These are phyloP conservation scores for Jackrogersella multiformis DNA, from an alignment of 495 filamentous ascomycete species.

Conservation along the genomic window DNA sequence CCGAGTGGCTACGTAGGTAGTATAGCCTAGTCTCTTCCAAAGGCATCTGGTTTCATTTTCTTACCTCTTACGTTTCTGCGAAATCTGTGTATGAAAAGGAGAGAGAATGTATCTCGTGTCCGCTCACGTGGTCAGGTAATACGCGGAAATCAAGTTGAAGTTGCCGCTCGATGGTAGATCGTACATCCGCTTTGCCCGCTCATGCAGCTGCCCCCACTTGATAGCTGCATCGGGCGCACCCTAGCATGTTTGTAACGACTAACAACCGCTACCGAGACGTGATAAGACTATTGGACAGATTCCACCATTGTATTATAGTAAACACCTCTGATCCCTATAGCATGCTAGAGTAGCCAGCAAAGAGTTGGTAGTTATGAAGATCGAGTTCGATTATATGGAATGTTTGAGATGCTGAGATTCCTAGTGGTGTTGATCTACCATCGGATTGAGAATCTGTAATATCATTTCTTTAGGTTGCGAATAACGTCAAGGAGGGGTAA, in stretches of 20 bases:
- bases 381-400: background rate
- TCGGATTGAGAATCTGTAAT: background rate
- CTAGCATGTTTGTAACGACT: background rate
- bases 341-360: too few species aligned
- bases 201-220: constrained; percentile 13
- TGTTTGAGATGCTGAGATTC: background rate
- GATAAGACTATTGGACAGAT: background rate
- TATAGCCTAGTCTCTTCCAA: background rate
- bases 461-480: constrained; percentile 21
- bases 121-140: constrained; percentile 27
- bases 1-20: background rate
- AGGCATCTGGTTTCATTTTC: background rate
- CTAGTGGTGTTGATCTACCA: background rate
- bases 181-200: constrained; percentile 36
- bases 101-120: constrained; percentile 2
- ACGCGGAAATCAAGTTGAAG: background rate
- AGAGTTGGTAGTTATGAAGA: too few species aligned
- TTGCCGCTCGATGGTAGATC: constrained; percentile 4
- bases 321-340: too few species aligned
- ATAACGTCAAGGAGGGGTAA: constrained; percentile 14
- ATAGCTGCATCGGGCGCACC: constrained; percentile 14
- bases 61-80: too few species aligned
- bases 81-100: background rate
- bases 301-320: too few species aligned
- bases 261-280: background rate